A percentile compares a stretch with the other conserved stretches of the same genome.
These are phyloP conservation scores for Rhytidhysteron rufulum DNA, from an alignment of 2,329 filamentous ascomycete species.

Conservation along the genomic window DNA sequence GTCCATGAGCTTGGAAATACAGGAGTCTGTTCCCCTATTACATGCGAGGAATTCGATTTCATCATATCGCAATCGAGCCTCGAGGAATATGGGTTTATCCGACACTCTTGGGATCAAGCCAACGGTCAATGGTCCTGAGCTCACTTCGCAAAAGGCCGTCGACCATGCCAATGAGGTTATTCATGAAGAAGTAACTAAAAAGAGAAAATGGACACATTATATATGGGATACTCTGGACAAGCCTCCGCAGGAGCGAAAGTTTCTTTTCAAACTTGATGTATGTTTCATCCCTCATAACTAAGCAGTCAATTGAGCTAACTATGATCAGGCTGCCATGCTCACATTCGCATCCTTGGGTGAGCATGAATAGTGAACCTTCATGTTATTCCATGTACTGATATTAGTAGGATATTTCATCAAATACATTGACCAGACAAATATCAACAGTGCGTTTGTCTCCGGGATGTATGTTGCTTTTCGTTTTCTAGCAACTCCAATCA, in stretches of 20 bases:
- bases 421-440: slow-evolving; percentile 44
- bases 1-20: background rate
- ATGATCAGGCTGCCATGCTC: slow-evolving; percentile 45
- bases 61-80: no score
- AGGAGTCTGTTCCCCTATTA: no score
- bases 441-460: slow-evolving; percentile 29
- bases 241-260: slow-evolving; percentile 45
- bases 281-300: no score
- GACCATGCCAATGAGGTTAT: slow-evolving; percentile 7
- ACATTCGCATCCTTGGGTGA: slow-evolving; percentile 45
- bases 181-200: slow-evolving; percentile 12
- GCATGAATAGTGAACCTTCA: background rate
- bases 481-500: background rate
- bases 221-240: slow-evolving; percentile 54
- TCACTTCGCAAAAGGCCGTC: slow-evolving; percentile 3
- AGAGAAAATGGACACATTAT: slow-evolving; percentile 47
- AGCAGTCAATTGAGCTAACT: no score
- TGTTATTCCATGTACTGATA: background rate
- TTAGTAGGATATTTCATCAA: slow-evolving; percentile 49
- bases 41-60: no score
- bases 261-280: slow-evolving; percentile 50
- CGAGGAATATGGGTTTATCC: background rate
- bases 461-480: slow-evolving; percentile 26
- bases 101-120: background rate
- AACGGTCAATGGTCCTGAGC: background rate